Base-by-base conservation (phyloP, 2,329 filamentous ascomycete species). In the Curvularia sp. region DNA sequence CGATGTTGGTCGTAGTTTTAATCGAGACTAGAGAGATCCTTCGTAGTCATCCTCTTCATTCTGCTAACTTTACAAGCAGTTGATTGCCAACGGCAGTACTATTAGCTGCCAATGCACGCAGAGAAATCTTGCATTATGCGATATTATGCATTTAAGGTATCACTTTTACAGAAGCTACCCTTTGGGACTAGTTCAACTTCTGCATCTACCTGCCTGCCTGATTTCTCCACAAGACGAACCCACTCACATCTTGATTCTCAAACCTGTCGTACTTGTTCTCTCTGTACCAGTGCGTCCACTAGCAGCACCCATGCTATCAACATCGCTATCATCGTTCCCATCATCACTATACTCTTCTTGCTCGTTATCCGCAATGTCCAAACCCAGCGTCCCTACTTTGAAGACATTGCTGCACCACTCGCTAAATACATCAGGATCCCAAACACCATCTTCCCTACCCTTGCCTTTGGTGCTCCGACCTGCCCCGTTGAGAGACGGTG, bases 341-440 rank as follows among this genome's bases (percentile, higher is more conserved):
- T 45, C 15, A 41, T 50, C 25, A 28, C 49, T 53, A 12, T 43
- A 27, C 25, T 43, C 41, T 36, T 60, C 56, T 38, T 65, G 65
- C 5, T 57, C 60, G 13, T 58, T 41, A 30, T 55, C 39, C 48
- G 65, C 48, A 39, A 74, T 67, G 3, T 71, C 73, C 39, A 77
- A 62, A 1, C 78, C 76, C 52, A 79, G 59, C 48, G 71, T 78
- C 0, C 84, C 83, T 15, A 87, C 84, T 48, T 80, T 79, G 72
- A 90, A 90, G 2, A 87, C 79, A 36, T 80, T 78, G 55, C 82
- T 83, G 60, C 84, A 85, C 82, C 86, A 88, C 66, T 88, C 86
- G 1, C 79, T 81, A 74, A 90, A 90, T 5, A 84, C 83, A 62
- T 88, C 85, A 6, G 85, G 80, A 70, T 89, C 86, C 87, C 86